Evolutionary conservation across 1,284 basidiomycete species (phyloP).

Genomic region (Apiotrichum siamense): DNA sequence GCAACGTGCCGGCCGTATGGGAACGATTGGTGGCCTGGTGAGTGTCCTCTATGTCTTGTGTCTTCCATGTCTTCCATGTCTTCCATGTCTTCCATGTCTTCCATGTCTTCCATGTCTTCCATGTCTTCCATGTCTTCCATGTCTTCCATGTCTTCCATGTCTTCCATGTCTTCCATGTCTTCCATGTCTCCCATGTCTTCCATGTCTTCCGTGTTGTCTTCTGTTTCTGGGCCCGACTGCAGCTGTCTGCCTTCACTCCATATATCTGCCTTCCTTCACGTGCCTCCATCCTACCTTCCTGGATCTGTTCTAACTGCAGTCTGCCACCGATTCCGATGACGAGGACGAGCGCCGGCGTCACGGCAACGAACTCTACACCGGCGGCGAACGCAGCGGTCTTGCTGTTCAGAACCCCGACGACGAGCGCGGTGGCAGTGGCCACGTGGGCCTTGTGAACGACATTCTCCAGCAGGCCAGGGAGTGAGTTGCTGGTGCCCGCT

Average conservation of each 20-base stretch:
- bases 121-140: too few relatives aligned
- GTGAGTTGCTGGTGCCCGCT: slow-evolving; percentile 52
- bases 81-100: background rate
- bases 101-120: too few relatives aligned
- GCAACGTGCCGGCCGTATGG: slow-evolving; percentile 20
- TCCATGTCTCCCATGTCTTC: too few relatives aligned
- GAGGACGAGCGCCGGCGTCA: slow-evolving; percentile 20
- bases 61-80: background rate
- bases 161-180: too few relatives aligned
- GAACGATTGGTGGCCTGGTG: slow-evolving; percentile 22
- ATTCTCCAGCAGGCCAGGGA: slow-evolving; percentile 75
- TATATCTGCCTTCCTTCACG: background rate
- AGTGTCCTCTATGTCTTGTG: background rate
- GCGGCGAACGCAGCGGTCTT: slow-evolving; percentile 65
- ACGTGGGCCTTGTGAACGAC: slow-evolving; percentile 60
- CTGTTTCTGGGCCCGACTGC: too few relatives aligned
- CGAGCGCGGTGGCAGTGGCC: slow-evolving; percentile 22
- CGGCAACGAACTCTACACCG: slow-evolving; percentile 59
- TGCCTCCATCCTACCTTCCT: background rate
- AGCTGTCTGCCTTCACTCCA: too few relatives aligned
- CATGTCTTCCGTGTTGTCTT: too few relatives aligned
- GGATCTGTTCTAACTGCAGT: slow-evolving; percentile 5
- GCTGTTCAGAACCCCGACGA: slow-evolving; percentile 77
- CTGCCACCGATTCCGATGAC: slow-evolving; percentile 19
- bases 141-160: too few relatives aligned